These are phyloP conservation scores for Rubus parviflorus DNA, from an alignment of 306 rosid species.

Conservation along the genomic window DNA sequence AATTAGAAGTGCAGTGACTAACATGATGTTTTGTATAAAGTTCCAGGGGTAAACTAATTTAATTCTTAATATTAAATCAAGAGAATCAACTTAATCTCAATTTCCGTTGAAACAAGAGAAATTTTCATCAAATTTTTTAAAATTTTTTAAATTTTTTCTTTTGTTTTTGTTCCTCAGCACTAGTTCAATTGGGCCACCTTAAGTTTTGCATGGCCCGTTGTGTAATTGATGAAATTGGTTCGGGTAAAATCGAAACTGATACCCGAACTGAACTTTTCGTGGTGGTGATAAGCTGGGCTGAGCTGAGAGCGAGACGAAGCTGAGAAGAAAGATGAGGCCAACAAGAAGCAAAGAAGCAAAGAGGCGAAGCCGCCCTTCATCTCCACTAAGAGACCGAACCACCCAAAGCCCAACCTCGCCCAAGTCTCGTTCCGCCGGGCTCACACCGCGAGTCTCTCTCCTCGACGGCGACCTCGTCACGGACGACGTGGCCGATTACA, in stretches of 20 bases:
- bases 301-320: neutral
- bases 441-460: constrained; percentile 34
- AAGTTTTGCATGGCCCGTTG: neutral
- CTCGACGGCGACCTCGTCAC: constrained; percentile 32
- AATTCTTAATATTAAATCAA: too few species aligned
- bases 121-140: too few species aligned
- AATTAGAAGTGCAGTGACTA: too few species aligned
- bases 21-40: too few species aligned
- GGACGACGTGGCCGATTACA: constrained; percentile 24
- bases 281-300: neutral
- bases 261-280: neutral
- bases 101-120: too few species aligned
- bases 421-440: constrained; percentile 29
- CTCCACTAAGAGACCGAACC: constrained; percentile 58
- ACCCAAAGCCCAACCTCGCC: constrained; percentile 11
- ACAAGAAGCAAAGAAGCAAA: constrained; percentile 33
- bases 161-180: too few species aligned
- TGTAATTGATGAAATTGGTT: too few species aligned
- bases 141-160: too few species aligned
- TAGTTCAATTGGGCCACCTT: too few species aligned
- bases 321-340: constrained; percentile 43
- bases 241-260: neutral
- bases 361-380: constrained; percentile 47
- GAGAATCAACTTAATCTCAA: too few species aligned
- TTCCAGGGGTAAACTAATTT: too few species aligned